Base-by-base conservation (phyloP, 202 grass and related monocot genomes). In the Schoenoplectus tabernaemontani region DNA sequence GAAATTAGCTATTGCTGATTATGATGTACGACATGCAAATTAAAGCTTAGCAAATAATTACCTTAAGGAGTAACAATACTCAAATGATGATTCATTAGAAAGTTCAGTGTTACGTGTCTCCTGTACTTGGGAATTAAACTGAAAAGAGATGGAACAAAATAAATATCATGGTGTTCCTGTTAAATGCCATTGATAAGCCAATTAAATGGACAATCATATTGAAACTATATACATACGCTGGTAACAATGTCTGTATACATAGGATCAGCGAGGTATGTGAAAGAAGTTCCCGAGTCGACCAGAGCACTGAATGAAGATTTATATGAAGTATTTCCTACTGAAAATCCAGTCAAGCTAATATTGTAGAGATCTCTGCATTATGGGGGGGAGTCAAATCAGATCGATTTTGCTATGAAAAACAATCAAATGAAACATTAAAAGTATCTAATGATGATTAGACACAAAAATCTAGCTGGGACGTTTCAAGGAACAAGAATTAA, bases 261-360 rank as follows among this genome's bases (percentile, higher is more conserved):
- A 48, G 95, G 95, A 87, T 98, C 86, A 3, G 86, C 78, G 16
- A 98, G 80, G 73, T 83, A 68, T 13, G 95, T 87, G 83, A 91
- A 98, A 17, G 91, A 95, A 50, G 95, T 98, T 64, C 95, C 91
- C 7, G 95, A 95, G 65, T 98, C 95, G 36, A 98, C 89, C 79
- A 99, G 67, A 44, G 69, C 84, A 66, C 71, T 78, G 57, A 99
- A 99, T 6, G 65, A 59, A 54, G 83, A 34, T 33, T 17, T 41
- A 2, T 81, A 79, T 0, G 81, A 84, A 83, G 78, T 83, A 85
- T 65, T 80, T 26, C 88, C 90, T 11, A 92, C 88, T 48, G 2
- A 54, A 34, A 83, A 24, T 60, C 82, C 88, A 37, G 81, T 91
- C 41, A 95, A 79, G 42, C 82, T 99, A 16, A 99, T 92, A 82